Percentiles rank a stretch among this genome's conserved stretches.
phyloP scores from a whole-genome alignment of 169 alveolate species.

The Plasmodium coatneyi region DNA sequence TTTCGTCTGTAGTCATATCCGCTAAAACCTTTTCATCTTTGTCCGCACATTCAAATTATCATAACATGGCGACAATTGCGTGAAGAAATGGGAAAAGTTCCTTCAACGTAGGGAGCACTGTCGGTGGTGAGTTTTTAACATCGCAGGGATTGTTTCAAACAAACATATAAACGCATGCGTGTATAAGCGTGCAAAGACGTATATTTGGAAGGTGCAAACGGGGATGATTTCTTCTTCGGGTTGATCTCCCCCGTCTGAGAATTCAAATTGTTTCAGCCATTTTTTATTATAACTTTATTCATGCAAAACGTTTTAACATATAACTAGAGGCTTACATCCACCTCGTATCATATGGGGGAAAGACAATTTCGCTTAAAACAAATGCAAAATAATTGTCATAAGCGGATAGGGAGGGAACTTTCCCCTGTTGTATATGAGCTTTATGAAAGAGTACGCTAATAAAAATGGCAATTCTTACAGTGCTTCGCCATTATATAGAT shows the following conservation, averaged over 20 bases:
- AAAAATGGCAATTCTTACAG: not conserved
- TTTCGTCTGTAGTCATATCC: not conserved
- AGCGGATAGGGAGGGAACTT: not conserved
- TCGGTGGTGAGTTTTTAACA: not conserved
- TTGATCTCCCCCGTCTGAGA: not conserved
- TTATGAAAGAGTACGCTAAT: not conserved
- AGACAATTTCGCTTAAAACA: not conserved
- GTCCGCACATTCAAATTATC: not conserved
- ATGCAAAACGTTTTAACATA: not conserved
- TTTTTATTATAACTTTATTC: not conserved
- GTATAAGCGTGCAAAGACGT: not conserved
- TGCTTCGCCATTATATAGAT: not conserved
- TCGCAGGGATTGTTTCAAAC: not conserved
- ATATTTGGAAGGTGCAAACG: not conserved
- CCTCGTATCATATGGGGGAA: not conserved
- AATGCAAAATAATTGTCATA: not conserved
- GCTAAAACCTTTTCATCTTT: not conserved
- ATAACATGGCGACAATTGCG: not conserved
- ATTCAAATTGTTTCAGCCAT: not conserved
- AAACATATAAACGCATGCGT: not conserved
- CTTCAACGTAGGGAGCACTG: not conserved
- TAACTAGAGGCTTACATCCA: not conserved
- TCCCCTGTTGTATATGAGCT: not conserved
- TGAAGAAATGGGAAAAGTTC: not conserved
- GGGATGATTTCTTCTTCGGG: not conserved